phyloP scores from a whole-genome alignment of 805 yeast species.

The Cyberlindnera xylosilytica region DNA sequence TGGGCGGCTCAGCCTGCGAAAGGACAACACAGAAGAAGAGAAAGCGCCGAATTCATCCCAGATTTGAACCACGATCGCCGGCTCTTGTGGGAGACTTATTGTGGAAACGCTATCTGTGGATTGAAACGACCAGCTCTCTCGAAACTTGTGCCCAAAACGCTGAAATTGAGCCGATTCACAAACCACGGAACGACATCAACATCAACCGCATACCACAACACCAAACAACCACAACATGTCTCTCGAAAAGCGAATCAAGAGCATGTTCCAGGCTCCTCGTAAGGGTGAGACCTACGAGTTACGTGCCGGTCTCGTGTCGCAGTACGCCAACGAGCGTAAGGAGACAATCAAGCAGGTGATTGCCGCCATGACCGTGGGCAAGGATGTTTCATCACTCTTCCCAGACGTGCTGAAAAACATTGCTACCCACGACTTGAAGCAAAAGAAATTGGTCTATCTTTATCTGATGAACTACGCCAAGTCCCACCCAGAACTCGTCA shows the following conservation, averaged over 20 bases:
- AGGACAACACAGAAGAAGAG: too few species aligned
- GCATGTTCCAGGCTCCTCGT: conserved; percentile 54
- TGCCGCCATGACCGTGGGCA: conserved; percentile 97
- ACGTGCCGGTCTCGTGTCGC: conserved; percentile 87
- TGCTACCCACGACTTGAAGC: conserved; percentile 95
- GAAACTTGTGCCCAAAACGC: too few species aligned
- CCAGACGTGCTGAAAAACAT: conserved; percentile 96
- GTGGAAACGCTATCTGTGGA: too few species aligned
- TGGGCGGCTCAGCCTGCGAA: too few species aligned
- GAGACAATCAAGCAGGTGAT: conserved; percentile 96
- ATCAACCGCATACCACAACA: too few species aligned
- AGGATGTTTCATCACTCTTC: conserved; percentile 89
- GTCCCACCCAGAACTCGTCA: conserved; percentile 91
- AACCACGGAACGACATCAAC: too few species aligned
- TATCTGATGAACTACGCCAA: conserved; percentile 98
- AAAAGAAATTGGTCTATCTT: conserved; percentile 90
- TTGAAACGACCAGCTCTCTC: too few species aligned
- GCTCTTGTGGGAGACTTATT: too few species aligned
- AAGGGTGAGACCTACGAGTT: conserved; percentile 88
- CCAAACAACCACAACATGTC: conserved; percentile 19
- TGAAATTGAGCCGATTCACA: too few species aligned
- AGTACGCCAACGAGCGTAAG: conserved; percentile 89
- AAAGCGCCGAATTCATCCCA: too few species aligned
- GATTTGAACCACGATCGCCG: too few species aligned
- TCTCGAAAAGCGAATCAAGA: conserved; percentile 50